Base-by-base conservation (phyloP, 2,329 filamentous ascomycete genomes). In the Fusarium pilosicola region DNA sequence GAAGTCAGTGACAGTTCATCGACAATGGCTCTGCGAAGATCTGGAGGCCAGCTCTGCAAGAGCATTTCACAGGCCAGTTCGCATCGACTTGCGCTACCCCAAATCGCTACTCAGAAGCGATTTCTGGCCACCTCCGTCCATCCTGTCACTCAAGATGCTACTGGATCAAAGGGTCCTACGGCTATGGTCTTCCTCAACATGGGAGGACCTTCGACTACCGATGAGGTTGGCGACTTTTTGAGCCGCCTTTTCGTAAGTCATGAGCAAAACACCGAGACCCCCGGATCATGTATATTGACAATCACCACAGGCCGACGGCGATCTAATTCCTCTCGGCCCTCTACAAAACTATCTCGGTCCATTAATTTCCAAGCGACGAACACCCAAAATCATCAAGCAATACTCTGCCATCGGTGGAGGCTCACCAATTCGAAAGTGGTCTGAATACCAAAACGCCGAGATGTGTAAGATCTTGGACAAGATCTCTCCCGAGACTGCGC, bases 131-230 rank as follows among this genome's bases (percentile, higher is more conserved):
- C 83, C 44, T 77, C 81, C 26, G 90, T 90, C 9, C 93, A 93
- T 17, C 93, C 94, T 13, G 94, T 96, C 28, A 95, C 93, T 0
- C 94, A 97, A 81, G 88, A 94, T 87, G 87, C 89, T 12, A 89
- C 89, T 2, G 89, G 88, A 18, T 88, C 88, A 46, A 87, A 94
- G 80, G 96, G 96, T 0, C 95, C 95, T 13, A 99, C 96, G 9
- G 96, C 96, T 48, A 98, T 99, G 91, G 96, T 99, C 20, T 98
- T 99, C 80, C 90, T 99, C 85, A 99, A 99, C 84, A 99, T 99
- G 96, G 96, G 96, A 68, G 96, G 96, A 1, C 96, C 96, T 7
- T 93, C 94, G 3, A 97, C 93, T 8, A 93, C 92, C 9, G 90
- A 92, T 75, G 95, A 99, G 85, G 96, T 99, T 41, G 92, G 92